Evolutionary conservation across 176 grass and related monocot genomes (phyloP), one percentile per base, ranked within the genome.

Genomic region (Carex cristatella): DNA sequence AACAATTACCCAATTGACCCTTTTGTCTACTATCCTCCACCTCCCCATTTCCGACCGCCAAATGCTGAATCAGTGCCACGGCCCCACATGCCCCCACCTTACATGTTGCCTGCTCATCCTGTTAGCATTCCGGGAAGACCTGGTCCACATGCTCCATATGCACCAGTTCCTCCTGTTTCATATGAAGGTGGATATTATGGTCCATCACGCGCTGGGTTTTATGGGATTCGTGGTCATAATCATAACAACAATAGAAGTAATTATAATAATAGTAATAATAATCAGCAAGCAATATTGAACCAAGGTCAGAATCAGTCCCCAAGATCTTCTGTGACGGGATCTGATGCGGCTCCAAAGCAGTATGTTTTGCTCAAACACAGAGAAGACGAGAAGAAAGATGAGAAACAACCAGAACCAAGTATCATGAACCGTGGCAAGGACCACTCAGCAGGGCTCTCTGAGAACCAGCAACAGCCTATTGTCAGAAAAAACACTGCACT

Each of bases 351-450:
- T 90, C 90, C 86, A 90, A 93, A 89, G 51, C 91, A 94, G 30
- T 90, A 91, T 77, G 92, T 91, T 86, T 88, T 95, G 74, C 88
- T 95, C 80, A 94, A 94, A 72, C 94, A 93, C 16, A 66, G 82
- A 31, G 81, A 83, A 83, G 81, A 81, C 28, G 85, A 92, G 86
- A 89, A 82, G 65, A 95, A 90, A 81, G 82, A 51, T n/a, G 91
- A 92, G 48, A 63, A 78, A 78, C 74, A 57, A 57, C 51, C 32
- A 63, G 70, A 82, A 89, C 64, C 83, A 54, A 30, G 44, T 33
- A 37, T 77, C 15, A 61, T 63, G 9, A 62, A 4, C 33, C 38
- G 13, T 28, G 28, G 62, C 61, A 40, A 28, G 35, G 80, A 83
- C 23, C 38, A 69, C 19, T 31, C 11, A 32, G 55, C 81, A 83